A percentile compares a stretch with the other conserved stretches of the same genome.
These are phyloP conservation scores for Backusella parvicylindrica DNA, from an alignment of 192 early-diverging fungal genomes.

Conservation along the genomic window DNA sequence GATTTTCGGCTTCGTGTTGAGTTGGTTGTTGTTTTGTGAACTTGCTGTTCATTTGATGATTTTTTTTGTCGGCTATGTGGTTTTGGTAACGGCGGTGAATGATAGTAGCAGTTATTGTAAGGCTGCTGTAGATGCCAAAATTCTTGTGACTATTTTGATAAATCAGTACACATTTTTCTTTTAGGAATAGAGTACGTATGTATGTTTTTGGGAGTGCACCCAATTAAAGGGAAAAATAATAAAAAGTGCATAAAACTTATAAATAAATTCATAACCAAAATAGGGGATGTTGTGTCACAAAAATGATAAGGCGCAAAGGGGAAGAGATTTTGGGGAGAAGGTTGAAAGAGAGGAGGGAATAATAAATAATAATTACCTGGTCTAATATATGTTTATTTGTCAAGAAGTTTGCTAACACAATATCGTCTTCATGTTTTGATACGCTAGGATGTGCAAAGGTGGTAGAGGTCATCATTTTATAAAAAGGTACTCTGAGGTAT, in stretches of 20 bases:
- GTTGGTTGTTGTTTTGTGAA: not conserved
- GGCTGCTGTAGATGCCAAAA: slow-evolving; percentile 2
- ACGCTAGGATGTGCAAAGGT: not conserved
- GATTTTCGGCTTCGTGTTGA: not conserved
- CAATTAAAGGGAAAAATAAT: slow-evolving; percentile 1
- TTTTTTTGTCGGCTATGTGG: slow-evolving; percentile 4
- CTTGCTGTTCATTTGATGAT: not conserved
- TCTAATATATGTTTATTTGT: slow-evolving; percentile 13
- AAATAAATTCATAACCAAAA: slow-evolving; percentile 21
- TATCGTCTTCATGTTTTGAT: slow-evolving; percentile 22
- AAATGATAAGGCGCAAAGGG: not conserved
- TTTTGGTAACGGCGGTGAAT: not conserved
- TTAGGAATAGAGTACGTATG: not conserved
- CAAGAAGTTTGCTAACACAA: slow-evolving; percentile 17
- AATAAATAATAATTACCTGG: slow-evolving; percentile 13
- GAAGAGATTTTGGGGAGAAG: not conserved
- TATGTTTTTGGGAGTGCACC: not conserved
- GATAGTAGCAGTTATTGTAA: not conserved
- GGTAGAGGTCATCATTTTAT: slow-evolving; percentile 2
- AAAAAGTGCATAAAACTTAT: slow-evolving; percentile 16
- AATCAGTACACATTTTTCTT: slow-evolving; percentile 6
- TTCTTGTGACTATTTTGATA: slow-evolving; percentile 9
- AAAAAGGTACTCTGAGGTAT: not conserved
- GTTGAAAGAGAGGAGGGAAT: not conserved
- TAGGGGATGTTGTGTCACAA: not conserved